Base-by-base conservation (phyloP, 1,284 basidiomycete species). In the Cystobasidiaceae sp. region DNA sequence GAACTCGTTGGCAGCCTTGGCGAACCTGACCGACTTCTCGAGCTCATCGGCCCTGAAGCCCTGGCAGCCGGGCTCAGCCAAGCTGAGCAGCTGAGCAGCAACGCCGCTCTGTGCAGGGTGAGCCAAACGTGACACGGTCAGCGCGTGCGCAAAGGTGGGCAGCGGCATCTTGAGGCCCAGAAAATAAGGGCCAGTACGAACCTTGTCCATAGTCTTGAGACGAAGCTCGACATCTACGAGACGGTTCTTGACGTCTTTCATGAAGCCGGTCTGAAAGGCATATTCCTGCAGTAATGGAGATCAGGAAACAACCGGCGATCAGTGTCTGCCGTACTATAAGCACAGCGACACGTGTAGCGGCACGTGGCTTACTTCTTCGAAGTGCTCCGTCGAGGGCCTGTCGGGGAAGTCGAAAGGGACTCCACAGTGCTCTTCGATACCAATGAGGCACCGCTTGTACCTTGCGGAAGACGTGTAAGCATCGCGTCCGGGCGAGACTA, bases 11-110 rank as follows among this genome's bases (percentile, higher is more conserved):
- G 48, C 48, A n/a, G 48, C 48, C 8, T 28, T 19, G 8, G 48
- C 48, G 48, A 50, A 50, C 19, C 48, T n/a, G 5, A 50, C 21
- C 7, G 48, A 50, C 48, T 50, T 50, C 6, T 50, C 48, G 17
- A 50, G 48, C 48, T 50, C 48, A 25, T 50, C 48, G 4, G 28
- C 48, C 6, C 48, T 50, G 48, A 50, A 50, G 28, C 48, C 48
- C 28, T 50, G 48, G n/a, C 48, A 50, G 4, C 48, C 48, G 7
- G 48, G 48, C 28, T 50, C 48, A 7, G 48, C 48, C 7, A 50
- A 25, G 28, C 48, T 50, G 48, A 50, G 48, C 8, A 50, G 21
- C 21, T 50, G 48, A 28, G 48, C 48, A 50, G 48, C 48, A 17
- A 50, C n/a, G 48, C 48, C 48, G 21, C 48, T 23, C 43, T 44